Evolutionary conservation across 1,284 basidiomycete species (phyloP), one percentile per base, ranked within the genome.

Genomic region (Ganoderma lingzhi): DNA sequence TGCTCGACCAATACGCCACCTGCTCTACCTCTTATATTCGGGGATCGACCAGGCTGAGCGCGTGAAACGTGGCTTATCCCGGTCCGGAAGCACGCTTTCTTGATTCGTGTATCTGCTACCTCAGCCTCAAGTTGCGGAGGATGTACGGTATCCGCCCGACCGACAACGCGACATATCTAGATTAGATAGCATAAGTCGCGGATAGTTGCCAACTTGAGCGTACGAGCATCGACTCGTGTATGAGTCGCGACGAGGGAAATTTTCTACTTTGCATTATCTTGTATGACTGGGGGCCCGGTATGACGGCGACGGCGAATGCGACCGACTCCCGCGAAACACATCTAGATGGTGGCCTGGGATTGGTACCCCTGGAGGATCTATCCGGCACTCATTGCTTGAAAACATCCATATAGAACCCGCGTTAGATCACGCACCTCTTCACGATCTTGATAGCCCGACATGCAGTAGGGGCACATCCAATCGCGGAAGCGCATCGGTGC

Each of bases 41-140:
- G 53, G 53, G 53, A 56, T 56, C 53, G 53, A 56, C 53, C 23
- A 23, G 23, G 23, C 23, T 23, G 53, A 32, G 53, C 53, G 53
- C 30, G 30, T 17, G 53, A 3, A 35, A 56, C 53, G 53, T 56
- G 53, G 32, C 15, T 28, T 30, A 15, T 2, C 53, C 53, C 58
- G 58, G 58, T 60, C 58, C 58, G 58, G 58, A 41, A 60, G 58
- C 35, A 60, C n/a, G 37, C 17, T 41, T 41, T 23, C n/a, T 60
- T 37, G n/a, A 41, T 37, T 41, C 58, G 39, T 41, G 58, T 60
- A 60, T 60, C 37, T 60, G 58, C 58, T n/a, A 56, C 56, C 51
- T 28, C 51, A 35, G 30, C 17, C 32, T 30, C 30, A 32, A 55
- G 30, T 35, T 19, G 32, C 17, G 53, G 53, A 56, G 17, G 48